phyloP scores from a whole-genome alignment of 257 asterid genomes.

The Scutellaria galericulata region DNA sequence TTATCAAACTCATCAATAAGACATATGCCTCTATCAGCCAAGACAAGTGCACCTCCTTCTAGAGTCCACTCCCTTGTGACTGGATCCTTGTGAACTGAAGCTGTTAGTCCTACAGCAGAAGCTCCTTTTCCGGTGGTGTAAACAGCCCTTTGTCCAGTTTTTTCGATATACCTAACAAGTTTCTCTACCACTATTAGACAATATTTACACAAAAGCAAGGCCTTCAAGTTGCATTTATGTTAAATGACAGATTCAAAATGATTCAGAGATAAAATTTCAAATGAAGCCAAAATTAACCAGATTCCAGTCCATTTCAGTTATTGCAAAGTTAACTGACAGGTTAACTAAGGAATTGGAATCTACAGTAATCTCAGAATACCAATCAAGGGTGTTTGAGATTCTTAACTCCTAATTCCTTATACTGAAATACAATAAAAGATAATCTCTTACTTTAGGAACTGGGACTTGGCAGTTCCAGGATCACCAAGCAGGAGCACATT shows the following conservation, averaged over 20 bases:
- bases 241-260: background rate
- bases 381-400: constrained; percentile 4
- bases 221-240: constrained; percentile 19
- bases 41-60: constrained; percentile 99
- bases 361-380: background rate
- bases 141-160: constrained; percentile 96
- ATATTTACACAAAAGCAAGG: constrained; percentile 28
- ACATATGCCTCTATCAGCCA: constrained; percentile 99
- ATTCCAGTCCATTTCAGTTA: background rate
- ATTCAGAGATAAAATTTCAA: constrained; percentile 3
- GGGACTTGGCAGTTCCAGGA: constrained; percentile 99
- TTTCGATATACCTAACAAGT: constrained; percentile 78
- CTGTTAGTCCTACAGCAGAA: constrained; percentile 99
- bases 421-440: constrained; percentile 8
- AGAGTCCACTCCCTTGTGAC: constrained; percentile 99
- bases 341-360: background rate
- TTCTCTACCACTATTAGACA: constrained; percentile 28
- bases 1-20: constrained; percentile 98
- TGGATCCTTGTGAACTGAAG: constrained; percentile 98
- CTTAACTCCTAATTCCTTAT: background rate
- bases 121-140: constrained; percentile 99
- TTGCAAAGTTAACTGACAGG: background rate
- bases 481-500: constrained; percentile 95
- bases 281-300: background rate
- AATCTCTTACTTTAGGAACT: constrained; percentile 83